Conservation (phyloP, 1,284 basidiomycete genomes). For the Apiotrichum veenhuisii region DNA sequence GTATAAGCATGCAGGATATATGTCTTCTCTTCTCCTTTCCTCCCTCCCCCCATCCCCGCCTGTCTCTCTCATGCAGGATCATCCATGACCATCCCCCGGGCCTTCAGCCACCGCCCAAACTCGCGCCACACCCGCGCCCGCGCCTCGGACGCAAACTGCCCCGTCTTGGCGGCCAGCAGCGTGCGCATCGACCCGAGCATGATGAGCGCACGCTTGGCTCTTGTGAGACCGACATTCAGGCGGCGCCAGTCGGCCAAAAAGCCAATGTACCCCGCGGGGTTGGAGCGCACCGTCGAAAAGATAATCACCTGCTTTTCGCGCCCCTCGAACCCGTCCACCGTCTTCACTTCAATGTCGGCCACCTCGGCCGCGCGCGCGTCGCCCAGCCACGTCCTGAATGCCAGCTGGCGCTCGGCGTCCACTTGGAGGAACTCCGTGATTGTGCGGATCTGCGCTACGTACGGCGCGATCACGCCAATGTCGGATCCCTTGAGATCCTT, state of each 20-base stretch:
- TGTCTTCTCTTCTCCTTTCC: background rate
- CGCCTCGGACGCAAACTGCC: slow-evolving; percentile 18
- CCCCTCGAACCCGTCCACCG: slow-evolving; percentile 90
- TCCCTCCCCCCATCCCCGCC: too few relatives aligned
- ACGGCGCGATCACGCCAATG: slow-evolving; percentile 85
- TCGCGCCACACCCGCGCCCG: slow-evolving; percentile 38
- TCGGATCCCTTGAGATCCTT: slow-evolving; percentile 64
- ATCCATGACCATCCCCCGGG: slow-evolving; percentile 29
- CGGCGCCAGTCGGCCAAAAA: slow-evolving; percentile 84
- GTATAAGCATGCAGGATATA: background rate
- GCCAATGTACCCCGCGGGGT: slow-evolving; percentile 67
- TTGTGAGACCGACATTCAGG: slow-evolving; percentile 81
- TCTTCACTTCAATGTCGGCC: slow-evolving; percentile 70
- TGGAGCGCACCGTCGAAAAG: slow-evolving; percentile 84
- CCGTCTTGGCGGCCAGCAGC: slow-evolving; percentile 50
- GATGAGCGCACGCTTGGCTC: slow-evolving; percentile 77
- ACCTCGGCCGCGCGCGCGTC: slow-evolving; percentile 62
- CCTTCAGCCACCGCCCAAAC: slow-evolving; percentile 32
- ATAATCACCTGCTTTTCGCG: slow-evolving; percentile 87
- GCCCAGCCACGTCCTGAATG: slow-evolving; percentile 62
- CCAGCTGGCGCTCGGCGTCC: slow-evolving; percentile 42
- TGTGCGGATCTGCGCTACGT: slow-evolving; percentile 71
- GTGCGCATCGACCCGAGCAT: slow-evolving; percentile 74
- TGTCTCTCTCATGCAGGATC: background rate
- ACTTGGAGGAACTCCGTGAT: slow-evolving; percentile 58